These are phyloP conservation scores for Salinomyces thailandicus DNA, from an alignment of 2,329 filamentous ascomycete species.

Conservation along the genomic window DNA sequence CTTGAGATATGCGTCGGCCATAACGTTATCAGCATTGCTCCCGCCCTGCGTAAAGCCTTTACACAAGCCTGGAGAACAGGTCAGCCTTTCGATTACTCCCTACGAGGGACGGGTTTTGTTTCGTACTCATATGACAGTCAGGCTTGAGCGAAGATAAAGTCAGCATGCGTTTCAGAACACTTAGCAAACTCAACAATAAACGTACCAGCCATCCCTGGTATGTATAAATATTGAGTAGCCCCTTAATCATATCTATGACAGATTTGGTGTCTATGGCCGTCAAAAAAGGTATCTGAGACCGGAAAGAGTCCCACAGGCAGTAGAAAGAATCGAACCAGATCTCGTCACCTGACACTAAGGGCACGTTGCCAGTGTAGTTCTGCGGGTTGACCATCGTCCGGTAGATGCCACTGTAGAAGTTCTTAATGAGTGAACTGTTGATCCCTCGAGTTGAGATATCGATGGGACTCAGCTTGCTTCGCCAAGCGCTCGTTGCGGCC, in stretches of 20 bases:
- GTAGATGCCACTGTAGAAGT: slow-evolving; percentile 41
- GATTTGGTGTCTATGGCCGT: slow-evolving; percentile 53
- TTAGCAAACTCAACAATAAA: neutral
- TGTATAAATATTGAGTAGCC: slow-evolving; percentile 57
- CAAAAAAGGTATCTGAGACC: slow-evolving; percentile 54
- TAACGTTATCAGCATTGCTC: slow-evolving; percentile 59
- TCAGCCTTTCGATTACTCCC: too few relatives aligned
- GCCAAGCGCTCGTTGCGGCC: slow-evolving; percentile 31
- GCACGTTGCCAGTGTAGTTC: slow-evolving; percentile 37
- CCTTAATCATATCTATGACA: slow-evolving; percentile 57
- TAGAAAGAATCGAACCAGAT: slow-evolving; percentile 22
- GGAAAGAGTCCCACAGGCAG: slow-evolving; percentile 52
- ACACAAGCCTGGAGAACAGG: slow-evolving; percentile 28
- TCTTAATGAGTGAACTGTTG: slow-evolving; percentile 15
- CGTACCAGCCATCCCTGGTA: slow-evolving; percentile 53
- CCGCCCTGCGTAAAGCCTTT: slow-evolving; percentile 62
- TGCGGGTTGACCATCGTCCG: slow-evolving; percentile 37
- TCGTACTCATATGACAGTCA: slow-evolving; percentile 58
- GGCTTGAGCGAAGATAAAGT: too few relatives aligned
- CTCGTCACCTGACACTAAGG: slow-evolving; percentile 16
- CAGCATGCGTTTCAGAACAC: too few relatives aligned
- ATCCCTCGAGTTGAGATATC: slow-evolving; percentile 28
- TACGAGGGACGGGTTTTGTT: neutral
- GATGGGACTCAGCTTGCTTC: slow-evolving; percentile 30
- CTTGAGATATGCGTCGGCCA: slow-evolving; percentile 63